Conservation (phyloP, 2,329 filamentous ascomycete species). For the Cryphonectria carpinicola region DNA sequence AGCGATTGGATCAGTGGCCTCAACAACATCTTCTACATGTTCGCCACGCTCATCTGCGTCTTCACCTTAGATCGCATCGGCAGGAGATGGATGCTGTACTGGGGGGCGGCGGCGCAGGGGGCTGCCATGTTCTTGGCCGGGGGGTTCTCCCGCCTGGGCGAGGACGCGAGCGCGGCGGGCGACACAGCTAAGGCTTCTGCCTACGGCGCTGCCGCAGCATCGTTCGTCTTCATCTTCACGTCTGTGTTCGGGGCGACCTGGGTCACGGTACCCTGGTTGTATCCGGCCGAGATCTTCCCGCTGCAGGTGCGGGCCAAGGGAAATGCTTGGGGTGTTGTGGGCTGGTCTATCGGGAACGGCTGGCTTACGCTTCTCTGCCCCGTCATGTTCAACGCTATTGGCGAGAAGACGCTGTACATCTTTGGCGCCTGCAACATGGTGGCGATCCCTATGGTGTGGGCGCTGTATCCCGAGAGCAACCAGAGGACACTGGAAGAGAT, state of each 20-base stretch:
- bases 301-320: constrained; percentile 72
- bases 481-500: constrained; percentile 77
- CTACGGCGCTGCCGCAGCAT: constrained; percentile 67
- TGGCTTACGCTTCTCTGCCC: constrained; percentile 52
- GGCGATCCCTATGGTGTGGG: constrained; percentile 72
- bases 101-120: constrained; percentile 66
- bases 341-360: constrained; percentile 73
- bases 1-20: constrained; percentile 66
- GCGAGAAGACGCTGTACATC: constrained; percentile 74
- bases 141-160: constrained; percentile 55
- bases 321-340: constrained; percentile 76
- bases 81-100: constrained; percentile 70
- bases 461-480: constrained; percentile 74
- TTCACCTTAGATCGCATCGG: constrained; percentile 73
- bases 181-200: constrained; percentile 50
- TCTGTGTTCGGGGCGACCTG: constrained; percentile 67
- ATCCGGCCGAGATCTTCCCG: constrained; percentile 75
- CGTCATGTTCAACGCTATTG: constrained; percentile 65
- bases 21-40: constrained; percentile 58
- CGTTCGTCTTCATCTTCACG: constrained; percentile 73
- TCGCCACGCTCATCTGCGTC: constrained; percentile 69
- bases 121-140: constrained; percentile 71
- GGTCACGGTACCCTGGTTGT: constrained; percentile 64
- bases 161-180: constrained; percentile 48
- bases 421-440: constrained; percentile 71